Evolutionary conservation across 176 grass and related monocot species (phyloP).

Genomic region (Musa acuminata): DNA sequence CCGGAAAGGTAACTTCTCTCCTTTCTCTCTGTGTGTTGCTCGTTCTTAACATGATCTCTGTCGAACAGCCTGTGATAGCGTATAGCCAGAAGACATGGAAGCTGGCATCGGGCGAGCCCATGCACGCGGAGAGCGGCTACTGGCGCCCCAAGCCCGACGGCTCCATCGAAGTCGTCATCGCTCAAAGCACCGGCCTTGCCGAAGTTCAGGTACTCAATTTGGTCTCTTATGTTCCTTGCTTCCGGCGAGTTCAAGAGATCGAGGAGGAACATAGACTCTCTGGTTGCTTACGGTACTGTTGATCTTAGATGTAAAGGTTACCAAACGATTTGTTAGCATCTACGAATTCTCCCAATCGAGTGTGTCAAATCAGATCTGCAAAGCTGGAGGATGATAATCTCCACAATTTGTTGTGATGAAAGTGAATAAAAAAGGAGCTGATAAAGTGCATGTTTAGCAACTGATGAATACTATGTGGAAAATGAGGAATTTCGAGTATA

Average conservation of each 20-base stretch:
- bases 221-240: background rate
- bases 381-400: background rate
- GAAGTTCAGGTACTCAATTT: slow-evolving; percentile 51
- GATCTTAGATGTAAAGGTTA: background rate
- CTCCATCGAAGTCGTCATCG: slow-evolving; percentile 68
- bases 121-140: slow-evolving; percentile 91
- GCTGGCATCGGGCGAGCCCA: slow-evolving; percentile 57
- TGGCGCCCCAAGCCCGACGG: slow-evolving; percentile 63
- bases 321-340: too few relatives aligned
- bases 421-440: background rate
- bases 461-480: background rate
- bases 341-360: background rate
- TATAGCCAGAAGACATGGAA: slow-evolving; percentile 88
- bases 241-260: background rate
- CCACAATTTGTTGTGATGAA: background rate
- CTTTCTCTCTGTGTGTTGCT: background rate
- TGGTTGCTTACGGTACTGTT: background rate
- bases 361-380: background rate
- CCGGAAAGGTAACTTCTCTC: slow-evolving; percentile 47
- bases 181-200: slow-evolving; percentile 75
- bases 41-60: background rate
- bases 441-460: too few relatives aligned
- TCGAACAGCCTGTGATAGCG: slow-evolving; percentile 67
- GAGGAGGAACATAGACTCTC: background rate
- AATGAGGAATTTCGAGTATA: background rate